Percentiles rank a stretch among this genome's conserved stretches.
phyloP scores from a whole-genome alignment of 2,329 filamentous ascomycete species.

The Ceratocystis papillata region DNA sequence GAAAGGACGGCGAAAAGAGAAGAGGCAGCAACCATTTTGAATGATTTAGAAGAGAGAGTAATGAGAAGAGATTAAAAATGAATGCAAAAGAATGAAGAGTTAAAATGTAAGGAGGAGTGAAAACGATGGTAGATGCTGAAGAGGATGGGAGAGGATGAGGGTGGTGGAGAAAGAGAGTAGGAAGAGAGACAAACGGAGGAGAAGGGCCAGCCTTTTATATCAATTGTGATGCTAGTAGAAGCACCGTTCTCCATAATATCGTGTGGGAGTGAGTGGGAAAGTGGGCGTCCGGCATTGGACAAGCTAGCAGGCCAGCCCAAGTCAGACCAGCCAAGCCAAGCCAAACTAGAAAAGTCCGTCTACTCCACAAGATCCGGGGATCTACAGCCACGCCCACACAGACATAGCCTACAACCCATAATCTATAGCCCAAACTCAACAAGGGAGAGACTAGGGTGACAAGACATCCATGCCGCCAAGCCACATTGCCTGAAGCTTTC shows the following conservation, averaged over 20 bases:
- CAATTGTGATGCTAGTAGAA: not conserved
- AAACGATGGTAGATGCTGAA: not conserved
- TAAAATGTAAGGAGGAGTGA: not conserved
- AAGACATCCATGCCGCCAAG: too few species aligned
- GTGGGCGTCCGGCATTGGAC: not conserved
- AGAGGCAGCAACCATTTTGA: slow-evolving; percentile 19
- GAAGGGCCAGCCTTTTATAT: slow-evolving; percentile 10
- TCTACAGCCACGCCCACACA: too few species aligned
- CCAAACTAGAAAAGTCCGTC: too few species aligned
- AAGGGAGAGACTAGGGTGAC: too few species aligned
- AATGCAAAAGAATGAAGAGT: not conserved
- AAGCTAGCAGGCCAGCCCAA: not conserved
- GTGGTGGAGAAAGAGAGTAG: slow-evolving; percentile 20
- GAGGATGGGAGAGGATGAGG: slow-evolving; percentile 6
- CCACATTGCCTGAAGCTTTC: too few species aligned
- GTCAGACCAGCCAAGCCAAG: too few species aligned
- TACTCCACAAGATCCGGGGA: too few species aligned
- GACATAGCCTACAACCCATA: too few species aligned
- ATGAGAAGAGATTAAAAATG: not conserved
- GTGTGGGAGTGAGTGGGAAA: not conserved
- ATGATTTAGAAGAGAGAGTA: slow-evolving; percentile 11
- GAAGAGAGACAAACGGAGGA: not conserved
- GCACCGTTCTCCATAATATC: not conserved
- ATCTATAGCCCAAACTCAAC: too few species aligned
- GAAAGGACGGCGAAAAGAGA: slow-evolving; percentile 16